Conservation (phyloP, 371 early-diverging fungal species). For the Mortierella sp. region DNA sequence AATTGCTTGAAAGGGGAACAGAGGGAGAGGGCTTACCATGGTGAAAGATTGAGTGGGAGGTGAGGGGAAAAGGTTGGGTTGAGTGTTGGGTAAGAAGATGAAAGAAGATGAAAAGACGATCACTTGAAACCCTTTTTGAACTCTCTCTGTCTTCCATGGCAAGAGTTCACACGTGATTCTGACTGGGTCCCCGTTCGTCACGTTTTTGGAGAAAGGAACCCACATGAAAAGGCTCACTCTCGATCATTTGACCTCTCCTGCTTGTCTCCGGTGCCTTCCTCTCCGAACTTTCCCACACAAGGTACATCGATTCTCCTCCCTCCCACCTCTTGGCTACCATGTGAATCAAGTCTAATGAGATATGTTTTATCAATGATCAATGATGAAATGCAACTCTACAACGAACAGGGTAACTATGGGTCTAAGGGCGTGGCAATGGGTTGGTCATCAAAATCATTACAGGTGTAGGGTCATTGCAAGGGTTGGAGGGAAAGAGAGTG, state of each 20-base stretch:
- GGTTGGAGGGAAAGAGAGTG: too few species aligned
- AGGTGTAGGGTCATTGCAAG: too few species aligned
- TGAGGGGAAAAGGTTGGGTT: constrained; percentile 1
- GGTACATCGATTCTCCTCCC: too few species aligned
- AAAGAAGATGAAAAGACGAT: background rate
- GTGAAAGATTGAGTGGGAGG: constrained; percentile 11
- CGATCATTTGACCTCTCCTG: background rate
- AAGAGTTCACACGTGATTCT: constrained; percentile 15
- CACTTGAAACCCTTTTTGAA: background rate
- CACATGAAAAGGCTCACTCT: background rate
- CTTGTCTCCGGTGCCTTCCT: too few species aligned
- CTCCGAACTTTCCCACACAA: too few species aligned
- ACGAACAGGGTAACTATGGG: too few species aligned
- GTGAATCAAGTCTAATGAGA: too few species aligned
- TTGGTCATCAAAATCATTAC: too few species aligned
- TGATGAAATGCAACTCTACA: too few species aligned
- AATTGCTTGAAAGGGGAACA: background rate
- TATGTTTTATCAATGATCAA: too few species aligned
- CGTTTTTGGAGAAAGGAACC: background rate
- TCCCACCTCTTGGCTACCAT: too few species aligned
- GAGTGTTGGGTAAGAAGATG: constrained; percentile 11
- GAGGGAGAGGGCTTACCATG: constrained; percentile 25
- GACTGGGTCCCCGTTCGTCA: background rate
- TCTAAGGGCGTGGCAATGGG: too few species aligned
- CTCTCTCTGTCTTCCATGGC: background rate